These are phyloP conservation scores for Albophoma yamanashiensis DNA, from an alignment of 2,329 filamentous ascomycete genomes.

Conservation along the genomic window DNA sequence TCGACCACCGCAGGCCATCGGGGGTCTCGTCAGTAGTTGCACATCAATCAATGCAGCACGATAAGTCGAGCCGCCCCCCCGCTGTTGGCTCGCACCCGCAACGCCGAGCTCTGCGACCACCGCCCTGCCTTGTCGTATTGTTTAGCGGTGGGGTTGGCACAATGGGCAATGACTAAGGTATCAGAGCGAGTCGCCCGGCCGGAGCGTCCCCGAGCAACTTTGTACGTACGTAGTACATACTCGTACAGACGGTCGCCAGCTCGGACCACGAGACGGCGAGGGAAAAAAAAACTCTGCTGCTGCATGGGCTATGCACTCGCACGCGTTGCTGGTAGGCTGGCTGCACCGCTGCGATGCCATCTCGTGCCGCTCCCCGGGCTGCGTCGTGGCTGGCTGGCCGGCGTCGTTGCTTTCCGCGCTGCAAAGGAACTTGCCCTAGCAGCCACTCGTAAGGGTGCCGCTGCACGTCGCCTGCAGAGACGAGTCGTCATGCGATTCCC, in stretches of 20 bases:
- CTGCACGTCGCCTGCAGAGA: not conserved
- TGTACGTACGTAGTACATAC: no score
- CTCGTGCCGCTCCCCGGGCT: not conserved
- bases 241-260: no score
- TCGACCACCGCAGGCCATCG: not conserved
- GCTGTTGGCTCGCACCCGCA: not conserved
- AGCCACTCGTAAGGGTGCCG: not conserved
- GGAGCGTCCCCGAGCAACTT: not conserved
- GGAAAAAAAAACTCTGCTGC: not conserved
- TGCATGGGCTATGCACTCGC: not conserved
- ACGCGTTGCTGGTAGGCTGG: not conserved
- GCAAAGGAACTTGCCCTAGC: not conserved
- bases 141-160: not conserved
- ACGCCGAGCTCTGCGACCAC: not conserved
- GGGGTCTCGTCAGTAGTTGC: not conserved
- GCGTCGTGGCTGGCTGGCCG: not conserved
- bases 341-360: not conserved
- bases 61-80: not conserved
- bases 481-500: not conserved
- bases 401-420: not conserved
- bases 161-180: not conserved
- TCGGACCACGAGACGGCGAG: not conserved
- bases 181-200: not conserved
- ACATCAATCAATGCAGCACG: not conserved
- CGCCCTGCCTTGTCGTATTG: not conserved